phyloP scores from a whole-genome alignment of 768 basidiomycete species.

The Pulveroboletus ravenelii region DNA sequence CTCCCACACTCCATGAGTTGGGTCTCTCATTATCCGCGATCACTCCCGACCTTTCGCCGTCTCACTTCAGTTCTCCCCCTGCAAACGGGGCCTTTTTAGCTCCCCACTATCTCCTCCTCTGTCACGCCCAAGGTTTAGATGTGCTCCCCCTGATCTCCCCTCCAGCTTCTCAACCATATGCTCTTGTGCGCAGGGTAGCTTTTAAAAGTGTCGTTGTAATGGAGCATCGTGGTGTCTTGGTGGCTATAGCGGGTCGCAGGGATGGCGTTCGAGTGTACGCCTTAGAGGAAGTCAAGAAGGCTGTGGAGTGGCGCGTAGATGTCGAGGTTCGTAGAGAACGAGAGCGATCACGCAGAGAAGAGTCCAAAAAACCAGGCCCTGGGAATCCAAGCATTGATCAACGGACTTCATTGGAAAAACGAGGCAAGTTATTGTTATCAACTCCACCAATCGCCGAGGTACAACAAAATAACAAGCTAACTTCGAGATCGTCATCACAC shows the following conservation, averaged over 20 bases:
- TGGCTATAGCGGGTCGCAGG: constrained; percentile 81
- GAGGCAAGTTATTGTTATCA: constrained; percentile 45
- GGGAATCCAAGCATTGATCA: constrained; percentile 33
- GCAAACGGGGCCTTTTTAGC: constrained; percentile 73
- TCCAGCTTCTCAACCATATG: constrained; percentile 71
- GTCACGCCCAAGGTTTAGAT: constrained; percentile 82
- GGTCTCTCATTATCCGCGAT: constrained; percentile 67
- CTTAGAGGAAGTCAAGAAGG: constrained; percentile 79
- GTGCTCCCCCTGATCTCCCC: constrained; percentile 77
- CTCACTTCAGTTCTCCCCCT: constrained; percentile 75
- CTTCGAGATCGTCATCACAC: constrained; percentile 18
- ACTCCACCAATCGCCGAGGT: constrained; percentile 40
- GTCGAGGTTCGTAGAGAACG: constrained; percentile 71
- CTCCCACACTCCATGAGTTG: constrained; percentile 70
- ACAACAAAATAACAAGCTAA: constrained; percentile 16
- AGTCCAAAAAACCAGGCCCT: constrained; percentile 48
- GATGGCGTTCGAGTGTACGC: constrained; percentile 89
- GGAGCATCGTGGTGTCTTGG: constrained; percentile 88
- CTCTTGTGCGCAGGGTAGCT: constrained; percentile 72
- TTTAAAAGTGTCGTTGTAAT: constrained; percentile 90
- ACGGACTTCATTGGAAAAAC: constrained; percentile 45
- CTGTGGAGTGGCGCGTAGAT: constrained; percentile 85
- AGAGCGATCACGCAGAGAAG: constrained; percentile 66
- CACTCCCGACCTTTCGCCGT: constrained; percentile 64
- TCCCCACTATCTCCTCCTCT: constrained; percentile 78